Evolutionary conservation across 768 basidiomycete genomes (phyloP), one percentile per base, ranked within the genome.

Genomic region (Pleurotus sapidus): DNA sequence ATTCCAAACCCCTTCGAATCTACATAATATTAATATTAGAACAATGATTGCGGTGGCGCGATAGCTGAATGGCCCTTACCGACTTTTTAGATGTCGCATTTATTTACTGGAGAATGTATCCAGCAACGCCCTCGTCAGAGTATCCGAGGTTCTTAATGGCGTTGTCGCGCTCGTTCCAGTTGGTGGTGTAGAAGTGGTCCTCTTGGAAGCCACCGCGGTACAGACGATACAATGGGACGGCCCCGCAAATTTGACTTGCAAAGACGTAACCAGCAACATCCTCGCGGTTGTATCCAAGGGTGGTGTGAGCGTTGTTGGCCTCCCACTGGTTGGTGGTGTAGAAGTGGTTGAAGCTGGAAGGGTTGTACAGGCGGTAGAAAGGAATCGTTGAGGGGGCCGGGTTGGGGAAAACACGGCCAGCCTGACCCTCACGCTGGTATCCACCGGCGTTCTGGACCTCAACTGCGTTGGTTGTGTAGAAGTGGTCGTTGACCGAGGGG

Each of bases 201-300:
- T n/a, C 37, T n/a, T n/a, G n/a, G 8, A 3, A 25, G 18, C 30
- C 40, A 30, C 23, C 17, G 39, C 49, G n/a, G 56, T 37, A 62
- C 25, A 54, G n/a, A 24, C 51, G 51, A 24, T 42, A 54, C 50
- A 58, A 58, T 11, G 57, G 57, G 18, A 56, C 49, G 25, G 23
- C n/a, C 15, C n/a, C 17, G 34, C 40, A 54, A 18, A 14, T 24
- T 25, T 39, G 51, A 11, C 20, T 11, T 15, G 23, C 45, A 40
- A 57, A 61, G 46, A 59, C 37, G 39, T 60, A 62, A 3, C 56
- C 59, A 37, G 55, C 46, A 23, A 58, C 38, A 14, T 57, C 59
- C 46, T 62, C 61, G 20, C 51, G 43, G 23, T 11, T 55, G 30
- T 55, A 62, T 3, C 59, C 61, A 18, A 46, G 38, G 17, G 17